A percentile compares a stretch with the other conserved stretches of the same genome.
Conservation (phyloP, 148 eudicot species). For the Amaranthus hypochondriacus region DNA sequence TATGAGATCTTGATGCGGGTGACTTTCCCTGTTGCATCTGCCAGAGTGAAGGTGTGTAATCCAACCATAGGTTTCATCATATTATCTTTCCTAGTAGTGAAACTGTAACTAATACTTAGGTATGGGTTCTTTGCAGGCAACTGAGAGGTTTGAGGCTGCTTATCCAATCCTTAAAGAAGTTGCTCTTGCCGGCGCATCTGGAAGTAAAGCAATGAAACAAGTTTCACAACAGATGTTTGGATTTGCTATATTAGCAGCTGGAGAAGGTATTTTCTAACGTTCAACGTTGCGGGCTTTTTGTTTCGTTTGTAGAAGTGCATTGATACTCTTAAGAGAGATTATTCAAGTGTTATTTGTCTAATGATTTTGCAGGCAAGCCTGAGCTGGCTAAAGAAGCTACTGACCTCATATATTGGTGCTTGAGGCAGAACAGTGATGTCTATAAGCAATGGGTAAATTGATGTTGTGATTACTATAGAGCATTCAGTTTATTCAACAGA, state of each 20-base stretch:
- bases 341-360: not conserved
- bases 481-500: not conserved
- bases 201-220: constrained; percentile 88
- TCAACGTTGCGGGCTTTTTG: not conserved
- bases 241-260: constrained; percentile 55
- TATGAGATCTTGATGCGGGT: constrained; percentile 54
- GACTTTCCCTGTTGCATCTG: constrained; percentile 64
- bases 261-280: constrained; percentile 48
- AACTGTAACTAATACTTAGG: not conserved
- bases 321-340: not conserved
- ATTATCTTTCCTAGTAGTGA: not conserved
- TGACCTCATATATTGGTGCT: constrained; percentile 50
- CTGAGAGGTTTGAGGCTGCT: constrained; percentile 81
- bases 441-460: constrained; percentile 76
- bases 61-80: not conserved
- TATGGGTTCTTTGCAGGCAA: constrained; percentile 47
- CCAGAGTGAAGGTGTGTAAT: constrained; percentile 58
- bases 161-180: constrained; percentile 78
- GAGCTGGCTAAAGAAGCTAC: constrained; percentile 67
- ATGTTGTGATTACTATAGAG: constrained; percentile 8
- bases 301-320: not conserved
- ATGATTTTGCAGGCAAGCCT: constrained; percentile 43
- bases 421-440: constrained; percentile 50
- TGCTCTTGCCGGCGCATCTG: constrained; percentile 70
- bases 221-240: constrained; percentile 60